Evolutionary conservation across 352 stramenopile species (phyloP).

Genomic region (Phytophthora nicotianae): DNA sequence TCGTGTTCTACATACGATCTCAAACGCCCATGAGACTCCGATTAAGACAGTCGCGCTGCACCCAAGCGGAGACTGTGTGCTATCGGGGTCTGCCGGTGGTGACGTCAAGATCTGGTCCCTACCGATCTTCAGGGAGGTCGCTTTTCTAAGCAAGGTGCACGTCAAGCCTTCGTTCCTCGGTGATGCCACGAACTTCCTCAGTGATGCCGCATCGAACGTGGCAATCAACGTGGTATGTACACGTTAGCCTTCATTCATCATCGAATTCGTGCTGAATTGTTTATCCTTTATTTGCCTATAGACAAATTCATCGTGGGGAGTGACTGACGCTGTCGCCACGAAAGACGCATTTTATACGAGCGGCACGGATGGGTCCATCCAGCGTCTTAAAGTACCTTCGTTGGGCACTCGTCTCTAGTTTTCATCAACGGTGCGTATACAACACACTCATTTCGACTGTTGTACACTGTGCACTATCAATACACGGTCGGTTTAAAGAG

Average conservation of each 20-base stretch:
- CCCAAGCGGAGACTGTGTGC: conserved; percentile 76
- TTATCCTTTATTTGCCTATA: conserved; percentile 15
- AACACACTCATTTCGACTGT: no score
- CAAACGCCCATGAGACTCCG: conserved; percentile 82
- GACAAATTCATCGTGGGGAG: conserved; percentile 84
- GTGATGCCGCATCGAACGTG: conserved; percentile 84
- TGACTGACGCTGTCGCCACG: conserved; percentile 82
- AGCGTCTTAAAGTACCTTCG: conserved; percentile 71
- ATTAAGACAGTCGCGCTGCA: conserved; percentile 86
- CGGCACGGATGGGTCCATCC: conserved; percentile 81
- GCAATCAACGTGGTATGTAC: conserved; percentile 82
- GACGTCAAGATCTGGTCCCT: conserved; percentile 91
- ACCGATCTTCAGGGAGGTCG: conserved; percentile 84
- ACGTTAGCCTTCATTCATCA: neutral
- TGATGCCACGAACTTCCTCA: conserved; percentile 77
- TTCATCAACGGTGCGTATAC: no score
- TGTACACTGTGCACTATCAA: conserved; percentile 5
- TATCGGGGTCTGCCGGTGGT: conserved; percentile 81
- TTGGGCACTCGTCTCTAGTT: conserved; percentile 35
- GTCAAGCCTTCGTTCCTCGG: conserved; percentile 82
- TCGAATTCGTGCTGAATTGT: neutral
- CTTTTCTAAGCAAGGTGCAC: conserved; percentile 73
- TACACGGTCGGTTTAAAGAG: conserved; percentile 17
- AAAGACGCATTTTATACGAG: conserved; percentile 87
- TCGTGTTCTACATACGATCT: conserved; percentile 85